Percentiles rank a stretch among this genome's conserved stretches.
Conservation (phyloP, 352 stramenopile species). For the Globisporangium spinosum region DNA sequence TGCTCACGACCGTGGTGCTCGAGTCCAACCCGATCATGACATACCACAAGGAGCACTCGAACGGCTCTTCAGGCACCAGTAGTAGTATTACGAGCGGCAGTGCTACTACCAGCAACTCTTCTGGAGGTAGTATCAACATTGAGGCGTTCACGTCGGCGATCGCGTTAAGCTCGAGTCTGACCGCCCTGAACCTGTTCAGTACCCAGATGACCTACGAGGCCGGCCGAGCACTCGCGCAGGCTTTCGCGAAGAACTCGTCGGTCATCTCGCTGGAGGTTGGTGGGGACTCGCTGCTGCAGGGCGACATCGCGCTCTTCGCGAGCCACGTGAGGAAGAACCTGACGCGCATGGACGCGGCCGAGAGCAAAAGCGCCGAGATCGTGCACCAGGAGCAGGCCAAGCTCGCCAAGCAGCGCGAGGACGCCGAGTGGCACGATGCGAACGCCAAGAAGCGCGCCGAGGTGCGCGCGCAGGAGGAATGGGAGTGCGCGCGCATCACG, state of each 20-base stretch:
- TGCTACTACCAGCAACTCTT: background rate
- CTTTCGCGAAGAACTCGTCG: conserved; percentile 44
- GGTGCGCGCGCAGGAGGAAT: conserved; percentile 43
- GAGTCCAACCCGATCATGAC: conserved; percentile 56
- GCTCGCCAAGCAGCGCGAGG: conserved; percentile 34
- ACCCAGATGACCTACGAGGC: conserved; percentile 53
- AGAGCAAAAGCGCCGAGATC: conserved; percentile 26
- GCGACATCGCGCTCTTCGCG: conserved; percentile 42
- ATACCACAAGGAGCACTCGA: conserved; percentile 22
- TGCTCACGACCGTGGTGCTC: conserved; percentile 51
- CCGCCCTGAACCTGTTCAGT: conserved; percentile 54
- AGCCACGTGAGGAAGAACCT: conserved; percentile 48
- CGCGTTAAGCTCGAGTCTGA: conserved; percentile 36
- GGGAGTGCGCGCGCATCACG: conserved; percentile 34
- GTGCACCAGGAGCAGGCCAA: conserved; percentile 30
- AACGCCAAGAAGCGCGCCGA: conserved; percentile 49
- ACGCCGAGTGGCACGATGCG: conserved; percentile 48
- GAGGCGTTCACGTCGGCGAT: conserved; percentile 40
- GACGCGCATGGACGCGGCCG: conserved; percentile 19
- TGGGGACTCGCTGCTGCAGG: conserved; percentile 41
- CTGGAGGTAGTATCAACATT: conserved; percentile 23
- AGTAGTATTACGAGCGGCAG: background rate
- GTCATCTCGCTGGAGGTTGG: conserved; percentile 52
- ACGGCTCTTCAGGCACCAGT: background rate
- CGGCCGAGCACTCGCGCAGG: conserved; percentile 35